These are phyloP conservation scores for Ceratocystis smalleyi DNA, from an alignment of 2,329 filamentous ascomycete species.

Conservation along the genomic window DNA sequence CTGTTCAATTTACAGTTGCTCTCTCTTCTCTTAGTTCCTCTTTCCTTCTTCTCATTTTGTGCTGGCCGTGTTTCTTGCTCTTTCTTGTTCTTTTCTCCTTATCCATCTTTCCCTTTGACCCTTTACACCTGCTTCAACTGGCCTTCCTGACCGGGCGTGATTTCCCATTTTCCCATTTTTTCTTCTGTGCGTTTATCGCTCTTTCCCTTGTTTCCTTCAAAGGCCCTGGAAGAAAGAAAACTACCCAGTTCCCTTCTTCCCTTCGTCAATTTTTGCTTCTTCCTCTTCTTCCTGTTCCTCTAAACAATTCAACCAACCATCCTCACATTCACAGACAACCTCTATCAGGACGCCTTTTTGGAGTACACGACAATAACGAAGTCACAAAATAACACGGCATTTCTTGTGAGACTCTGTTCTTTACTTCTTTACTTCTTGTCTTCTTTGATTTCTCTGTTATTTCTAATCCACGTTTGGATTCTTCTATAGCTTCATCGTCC, in stretches of 20 bases:
- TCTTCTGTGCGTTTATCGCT: slow-evolving; percentile 13
- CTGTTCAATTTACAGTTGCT: slow-evolving; percentile 1
- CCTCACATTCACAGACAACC: background rate
- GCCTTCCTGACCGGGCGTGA: slow-evolving; percentile 3
- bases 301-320: background rate
- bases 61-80: background rate
- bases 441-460: background rate
- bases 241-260: slow-evolving; percentile 8
- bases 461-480: background rate
- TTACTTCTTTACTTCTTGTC: background rate
- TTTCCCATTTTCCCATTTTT: slow-evolving; percentile 19
- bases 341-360: background rate
- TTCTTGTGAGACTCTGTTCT: background rate
- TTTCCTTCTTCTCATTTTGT: slow-evolving; percentile 17
- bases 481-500: background rate
- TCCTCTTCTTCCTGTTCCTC: background rate
- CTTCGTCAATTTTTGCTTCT: slow-evolving; percentile 7
- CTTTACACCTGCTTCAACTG: slow-evolving; percentile 20
- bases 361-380: background rate
- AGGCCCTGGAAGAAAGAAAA: slow-evolving; percentile 10
- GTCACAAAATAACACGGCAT: background rate
- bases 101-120: slow-evolving; percentile 14
- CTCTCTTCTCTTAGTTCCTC: slow-evolving; percentile 18
- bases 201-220: slow-evolving; percentile 6
- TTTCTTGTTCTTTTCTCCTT: slow-evolving; percentile 17